A percentile compares a stretch with the other conserved stretches of the same genome.
Evolutionary conservation across 2,329 filamentous ascomycete species (phyloP).

Genomic region (Fusarium gaditjirri): DNA sequence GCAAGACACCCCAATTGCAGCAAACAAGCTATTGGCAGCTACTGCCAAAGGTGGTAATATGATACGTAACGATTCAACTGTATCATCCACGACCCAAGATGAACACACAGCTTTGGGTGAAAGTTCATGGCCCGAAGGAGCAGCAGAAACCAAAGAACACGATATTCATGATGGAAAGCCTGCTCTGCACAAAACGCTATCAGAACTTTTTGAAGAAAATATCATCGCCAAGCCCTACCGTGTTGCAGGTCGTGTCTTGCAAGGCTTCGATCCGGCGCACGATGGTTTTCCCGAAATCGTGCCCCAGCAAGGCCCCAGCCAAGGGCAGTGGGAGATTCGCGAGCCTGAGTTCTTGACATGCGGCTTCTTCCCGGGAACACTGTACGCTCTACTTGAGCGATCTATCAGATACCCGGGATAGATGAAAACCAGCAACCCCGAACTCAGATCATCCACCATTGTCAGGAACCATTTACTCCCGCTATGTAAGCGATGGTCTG

Average conservation of each 20-base stretch:
- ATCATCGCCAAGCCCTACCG: conserved; percentile 1
- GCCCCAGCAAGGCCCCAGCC: conserved; percentile 41
- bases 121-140: neutral
- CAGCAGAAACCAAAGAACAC: neutral
- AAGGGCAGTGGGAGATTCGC: conserved; percentile 44
- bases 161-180: too few relatives aligned
- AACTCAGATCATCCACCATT: neutral
- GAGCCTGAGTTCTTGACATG: conserved; percentile 55
- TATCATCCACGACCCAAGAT: neutral
- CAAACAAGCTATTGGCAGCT: neutral
- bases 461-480: neutral
- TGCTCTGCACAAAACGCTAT: neutral
- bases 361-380: conserved; percentile 54
- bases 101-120: neutral
- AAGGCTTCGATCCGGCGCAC: neutral
- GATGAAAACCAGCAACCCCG: neutral
- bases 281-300: conserved; percentile 48
- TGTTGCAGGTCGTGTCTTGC: neutral
- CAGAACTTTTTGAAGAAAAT: conserved; percentile 4
- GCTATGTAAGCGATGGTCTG: conserved; percentile 22
- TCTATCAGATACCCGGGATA: conserved; percentile 43
- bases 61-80: neutral
- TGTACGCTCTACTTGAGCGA: conserved; percentile 52
- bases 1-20: neutral
- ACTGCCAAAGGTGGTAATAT: neutral